A percentile compares a stretch with the other conserved stretches of the same genome.
Evolutionary conservation across 1,139 yeast genomes (phyloP).

Genomic region (Hemisphaericaspora xylanilytica): DNA sequence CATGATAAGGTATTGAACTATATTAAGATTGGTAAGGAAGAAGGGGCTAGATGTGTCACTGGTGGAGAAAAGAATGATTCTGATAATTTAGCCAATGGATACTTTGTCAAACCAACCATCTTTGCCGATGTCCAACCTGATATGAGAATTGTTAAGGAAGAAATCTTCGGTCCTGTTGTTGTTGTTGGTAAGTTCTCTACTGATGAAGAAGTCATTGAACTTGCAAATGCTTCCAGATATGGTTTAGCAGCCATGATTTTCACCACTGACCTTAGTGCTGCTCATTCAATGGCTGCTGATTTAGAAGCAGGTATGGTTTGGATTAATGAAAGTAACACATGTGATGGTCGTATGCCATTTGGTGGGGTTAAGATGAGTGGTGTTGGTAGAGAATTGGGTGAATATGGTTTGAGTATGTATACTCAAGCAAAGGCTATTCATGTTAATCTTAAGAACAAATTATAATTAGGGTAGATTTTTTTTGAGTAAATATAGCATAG

Average conservation of each 20-base stretch:
- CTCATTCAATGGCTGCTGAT: constrained; percentile 45
- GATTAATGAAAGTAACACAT: constrained; percentile 71
- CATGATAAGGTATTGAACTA: constrained; percentile 56
- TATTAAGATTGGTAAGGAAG: constrained; percentile 52
- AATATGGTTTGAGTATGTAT: constrained; percentile 72
- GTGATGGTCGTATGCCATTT: constrained; percentile 74
- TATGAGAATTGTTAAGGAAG: constrained; percentile 56
- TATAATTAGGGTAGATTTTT: constrained; percentile 13
- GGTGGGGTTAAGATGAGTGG: constrained; percentile 81
- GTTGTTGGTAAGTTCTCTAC: constrained; percentile 49
- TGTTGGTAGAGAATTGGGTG: constrained; percentile 85
- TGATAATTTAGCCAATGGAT: constrained; percentile 43
- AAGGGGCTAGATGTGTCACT: constrained; percentile 51
- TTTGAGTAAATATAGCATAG: background rate
- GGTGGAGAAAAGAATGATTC: constrained; percentile 46
- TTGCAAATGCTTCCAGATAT: constrained; percentile 52
- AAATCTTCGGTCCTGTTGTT: constrained; percentile 62
- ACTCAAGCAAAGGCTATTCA: constrained; percentile 81
- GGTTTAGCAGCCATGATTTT: constrained; percentile 77
- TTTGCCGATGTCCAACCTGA: constrained; percentile 52
- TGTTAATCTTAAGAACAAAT: constrained; percentile 50
- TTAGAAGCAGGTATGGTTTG: constrained; percentile 56
- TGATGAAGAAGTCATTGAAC: constrained; percentile 51
- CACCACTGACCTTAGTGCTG: constrained; percentile 52
- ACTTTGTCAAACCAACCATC: constrained; percentile 52